These are phyloP conservation scores for Dioszegia hungarica DNA, from an alignment of 768 basidiomycete species.

Conservation along the genomic window DNA sequence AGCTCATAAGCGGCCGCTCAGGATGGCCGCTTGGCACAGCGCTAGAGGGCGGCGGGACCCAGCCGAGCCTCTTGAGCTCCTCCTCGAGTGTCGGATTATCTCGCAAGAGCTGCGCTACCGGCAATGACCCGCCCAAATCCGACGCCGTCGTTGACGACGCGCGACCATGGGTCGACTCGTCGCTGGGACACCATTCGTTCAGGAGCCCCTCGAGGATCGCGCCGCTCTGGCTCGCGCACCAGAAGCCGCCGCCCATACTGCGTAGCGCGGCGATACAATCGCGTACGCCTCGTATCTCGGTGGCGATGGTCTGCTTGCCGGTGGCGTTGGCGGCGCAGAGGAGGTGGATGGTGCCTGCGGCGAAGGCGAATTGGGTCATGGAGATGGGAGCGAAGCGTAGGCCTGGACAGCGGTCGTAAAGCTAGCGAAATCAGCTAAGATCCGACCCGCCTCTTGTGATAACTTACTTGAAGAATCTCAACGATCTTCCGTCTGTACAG, in stretches of 20 bases:
- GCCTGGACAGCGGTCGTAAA: slow-evolving; percentile 56
- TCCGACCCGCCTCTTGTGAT: background rate
- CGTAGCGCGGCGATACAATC: slow-evolving; percentile 55
- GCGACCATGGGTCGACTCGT: background rate
- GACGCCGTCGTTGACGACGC: background rate
- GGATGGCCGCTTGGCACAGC: too few species aligned
- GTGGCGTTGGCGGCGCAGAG: slow-evolving; percentile 51
- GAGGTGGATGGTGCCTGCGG: slow-evolving; percentile 26
- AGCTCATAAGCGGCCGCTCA: too few species aligned
- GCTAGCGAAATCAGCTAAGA: slow-evolving; percentile 2
- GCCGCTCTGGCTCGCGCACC: slow-evolving; percentile 56
- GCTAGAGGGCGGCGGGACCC: too few species aligned
- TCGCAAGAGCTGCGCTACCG: background rate
- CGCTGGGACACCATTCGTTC: slow-evolving; percentile 38
- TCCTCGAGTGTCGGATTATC: too few species aligned
- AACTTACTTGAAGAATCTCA: background rate
- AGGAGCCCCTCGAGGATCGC: slow-evolving; percentile 54
- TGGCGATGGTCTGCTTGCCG: slow-evolving; percentile 47
- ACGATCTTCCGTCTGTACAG: too few species aligned
- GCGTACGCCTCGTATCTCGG: slow-evolving; percentile 44
- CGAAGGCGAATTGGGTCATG: slow-evolving; percentile 20
- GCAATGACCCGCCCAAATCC: too few species aligned
- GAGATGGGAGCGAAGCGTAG: slow-evolving; percentile 57
- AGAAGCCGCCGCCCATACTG: slow-evolving; percentile 59
- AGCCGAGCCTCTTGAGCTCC: too few species aligned